phyloP scores from a whole-genome alignment of 257 asterid species.

The Solanum okadae region DNA sequence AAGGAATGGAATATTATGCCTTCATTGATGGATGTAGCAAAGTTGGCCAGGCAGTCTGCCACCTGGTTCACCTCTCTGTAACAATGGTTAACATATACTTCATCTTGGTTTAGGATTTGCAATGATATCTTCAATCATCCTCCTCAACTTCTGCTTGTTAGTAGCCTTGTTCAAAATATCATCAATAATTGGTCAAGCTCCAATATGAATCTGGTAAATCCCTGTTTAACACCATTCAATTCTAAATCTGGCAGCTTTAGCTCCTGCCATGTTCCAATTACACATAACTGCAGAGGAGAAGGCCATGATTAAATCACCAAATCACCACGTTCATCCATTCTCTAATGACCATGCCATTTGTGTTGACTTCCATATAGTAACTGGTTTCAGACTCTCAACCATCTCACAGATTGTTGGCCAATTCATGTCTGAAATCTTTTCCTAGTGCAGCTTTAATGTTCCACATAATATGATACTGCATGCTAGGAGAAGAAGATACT shows the following conservation, averaged over 20 bases:
- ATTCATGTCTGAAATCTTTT: background rate
- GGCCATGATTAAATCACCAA: background rate
- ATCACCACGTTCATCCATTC: background rate
- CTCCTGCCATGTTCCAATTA: background rate
- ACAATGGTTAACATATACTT: background rate
- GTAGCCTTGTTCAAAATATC: background rate
- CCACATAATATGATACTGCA: background rate
- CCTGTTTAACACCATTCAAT: background rate
- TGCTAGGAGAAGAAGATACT: background rate
- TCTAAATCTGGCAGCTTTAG: background rate
- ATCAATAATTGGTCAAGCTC: background rate
- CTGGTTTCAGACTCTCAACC: background rate
- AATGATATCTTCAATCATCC: background rate
- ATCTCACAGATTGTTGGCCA: background rate
- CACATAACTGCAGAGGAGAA: background rate
- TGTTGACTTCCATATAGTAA: background rate
- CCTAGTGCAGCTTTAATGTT: background rate
- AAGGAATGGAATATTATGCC: background rate
- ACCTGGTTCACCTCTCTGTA: background rate
- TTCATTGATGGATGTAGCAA: background rate
- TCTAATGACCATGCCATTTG: background rate
- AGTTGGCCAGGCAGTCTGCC: background rate
- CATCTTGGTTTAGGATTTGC: background rate
- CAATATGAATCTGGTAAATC: background rate
- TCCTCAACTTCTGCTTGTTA: background rate